These are phyloP conservation scores for Tubosaeta sp. DNA, from an alignment of 768 basidiomycete genomes.

Conservation along the genomic window DNA sequence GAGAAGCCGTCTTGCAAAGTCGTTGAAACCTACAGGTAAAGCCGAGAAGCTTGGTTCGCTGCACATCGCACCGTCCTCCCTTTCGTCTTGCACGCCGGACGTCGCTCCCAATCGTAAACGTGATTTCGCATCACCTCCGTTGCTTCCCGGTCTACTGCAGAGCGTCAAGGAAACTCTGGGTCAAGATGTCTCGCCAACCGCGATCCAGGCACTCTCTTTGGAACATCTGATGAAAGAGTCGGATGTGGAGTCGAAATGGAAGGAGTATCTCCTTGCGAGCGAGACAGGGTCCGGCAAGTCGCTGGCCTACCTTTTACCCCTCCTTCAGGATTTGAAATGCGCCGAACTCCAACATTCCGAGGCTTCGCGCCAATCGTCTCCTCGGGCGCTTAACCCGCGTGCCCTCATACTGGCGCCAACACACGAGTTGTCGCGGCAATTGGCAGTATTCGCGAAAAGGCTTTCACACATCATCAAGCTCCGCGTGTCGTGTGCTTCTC, in stretches of 20 bases:
- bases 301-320: slow-evolving; percentile 81
- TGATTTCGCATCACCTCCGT: slow-evolving; percentile 61
- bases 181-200: slow-evolving; percentile 54
- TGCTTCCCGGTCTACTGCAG: slow-evolving; percentile 59
- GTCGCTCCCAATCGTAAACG: slow-evolving; percentile 15
- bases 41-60: slow-evolving; percentile 25
- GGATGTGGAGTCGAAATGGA: slow-evolving; percentile 14
- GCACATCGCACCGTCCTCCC: slow-evolving; percentile 20
- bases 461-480: slow-evolving; percentile 74
- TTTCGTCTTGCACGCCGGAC: slow-evolving; percentile 16
- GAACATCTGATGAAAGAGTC: slow-evolving; percentile 51
- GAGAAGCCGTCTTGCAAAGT: slow-evolving; percentile 25
- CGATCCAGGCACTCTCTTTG: slow-evolving; percentile 74
- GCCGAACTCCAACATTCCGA: slow-evolving; percentile 40
- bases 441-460: slow-evolving; percentile 68
- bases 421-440: slow-evolving; percentile 82
- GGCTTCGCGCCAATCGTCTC: slow-evolving; percentile 8
- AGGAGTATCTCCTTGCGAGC: slow-evolving; percentile 68
- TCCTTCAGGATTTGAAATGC: slow-evolving; percentile 73
- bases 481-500: slow-evolving; percentile 67
- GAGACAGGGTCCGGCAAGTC: slow-evolving; percentile 94
- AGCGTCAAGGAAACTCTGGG: slow-evolving; percentile 60
- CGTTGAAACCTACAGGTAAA: slow-evolving; percentile 24
- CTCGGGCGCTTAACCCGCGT: slow-evolving; percentile 53
- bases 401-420: slow-evolving; percentile 83